phyloP scores from a whole-genome alignment of 495 filamentous ascomycete species.

The Neurospora africana region DNA sequence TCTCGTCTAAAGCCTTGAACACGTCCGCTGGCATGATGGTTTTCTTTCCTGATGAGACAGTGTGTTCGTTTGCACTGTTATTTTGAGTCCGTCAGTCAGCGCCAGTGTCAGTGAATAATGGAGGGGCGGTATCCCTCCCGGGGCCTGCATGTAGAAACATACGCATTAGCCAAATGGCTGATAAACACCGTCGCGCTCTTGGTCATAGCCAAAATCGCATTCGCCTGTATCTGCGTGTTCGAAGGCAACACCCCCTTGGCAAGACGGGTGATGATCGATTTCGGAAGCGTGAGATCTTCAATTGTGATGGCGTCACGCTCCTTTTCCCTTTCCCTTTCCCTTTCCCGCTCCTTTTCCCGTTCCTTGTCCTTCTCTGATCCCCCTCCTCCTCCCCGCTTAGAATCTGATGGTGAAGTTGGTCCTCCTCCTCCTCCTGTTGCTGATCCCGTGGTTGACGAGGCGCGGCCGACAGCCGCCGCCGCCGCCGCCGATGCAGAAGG shows the following conservation, averaged over 20 bases:
- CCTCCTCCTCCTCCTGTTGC: slow-evolving; percentile 9
- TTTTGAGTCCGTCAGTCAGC: not conserved
- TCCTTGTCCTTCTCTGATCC: slow-evolving; percentile 19
- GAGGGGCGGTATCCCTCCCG: not conserved
- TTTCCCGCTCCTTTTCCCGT: slow-evolving; percentile 7
- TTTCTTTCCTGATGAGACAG: slow-evolving; percentile 56
- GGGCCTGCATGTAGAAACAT: slow-evolving; percentile 23
- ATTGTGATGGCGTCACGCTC: slow-evolving; percentile 30
- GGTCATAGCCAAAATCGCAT: slow-evolving; percentile 80
- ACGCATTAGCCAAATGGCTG: slow-evolving; percentile 79
- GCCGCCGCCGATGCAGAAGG: slow-evolving; percentile 1
- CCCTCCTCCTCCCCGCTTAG: slow-evolving; percentile 4
- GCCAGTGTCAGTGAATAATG: not conserved
- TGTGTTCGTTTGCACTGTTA: slow-evolving; percentile 66
- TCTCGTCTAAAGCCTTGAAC: slow-evolving; percentile 66
- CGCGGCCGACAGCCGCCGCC: not conserved
- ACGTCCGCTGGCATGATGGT: slow-evolving; percentile 81
- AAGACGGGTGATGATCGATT: slow-evolving; percentile 84
- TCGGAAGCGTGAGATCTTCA: slow-evolving; percentile 80
- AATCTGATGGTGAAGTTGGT: slow-evolving; percentile 9
- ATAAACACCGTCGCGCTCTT: slow-evolving; percentile 94
- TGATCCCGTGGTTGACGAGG: not conserved
- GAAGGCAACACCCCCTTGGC: slow-evolving; percentile 95
- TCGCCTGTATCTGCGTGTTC: slow-evolving; percentile 89
- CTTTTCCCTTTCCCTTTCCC: slow-evolving; percentile 18